phyloP scores from a whole-genome alignment of 1,284 basidiomycete species.

The Naganishia cerealis region DNA sequence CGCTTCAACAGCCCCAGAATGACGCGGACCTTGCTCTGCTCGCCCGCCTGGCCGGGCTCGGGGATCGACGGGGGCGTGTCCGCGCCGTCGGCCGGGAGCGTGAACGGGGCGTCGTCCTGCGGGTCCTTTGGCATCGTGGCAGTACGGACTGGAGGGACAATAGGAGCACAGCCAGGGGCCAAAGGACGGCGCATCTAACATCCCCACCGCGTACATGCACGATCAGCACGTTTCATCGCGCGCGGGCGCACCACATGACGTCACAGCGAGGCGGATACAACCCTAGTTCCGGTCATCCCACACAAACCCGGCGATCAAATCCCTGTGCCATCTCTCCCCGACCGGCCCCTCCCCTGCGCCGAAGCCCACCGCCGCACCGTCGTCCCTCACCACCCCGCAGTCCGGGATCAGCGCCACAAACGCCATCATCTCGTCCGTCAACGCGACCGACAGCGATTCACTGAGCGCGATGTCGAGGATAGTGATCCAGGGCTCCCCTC shows the following conservation, averaged over 20 bases:
- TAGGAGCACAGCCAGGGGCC: too few species aligned
- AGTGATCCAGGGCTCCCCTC: conserved; percentile 28
- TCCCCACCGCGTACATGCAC: too few species aligned
- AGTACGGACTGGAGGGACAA: too few species aligned
- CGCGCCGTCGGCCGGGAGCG: conserved; percentile 16
- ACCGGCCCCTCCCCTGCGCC: conserved; percentile 7
- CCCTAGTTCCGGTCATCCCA: conserved; percentile 3
- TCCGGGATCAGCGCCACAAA: conserved; percentile 64
- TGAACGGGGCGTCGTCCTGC: conserved; percentile 2
- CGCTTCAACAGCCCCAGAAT: conserved; percentile 82
- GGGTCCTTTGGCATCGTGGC: conserved; percentile 7
- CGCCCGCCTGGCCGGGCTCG: conserved; percentile 70
- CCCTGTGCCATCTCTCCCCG: conserved; percentile 64
- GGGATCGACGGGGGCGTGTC: conserved; percentile 63
- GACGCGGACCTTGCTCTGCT: conserved; percentile 87
- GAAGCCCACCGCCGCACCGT: conserved; percentile 55
- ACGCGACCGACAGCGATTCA: conserved; percentile 68
- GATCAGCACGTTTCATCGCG: not conserved
- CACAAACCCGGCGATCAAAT: conserved; percentile 60
- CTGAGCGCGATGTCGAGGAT: conserved; percentile 64
- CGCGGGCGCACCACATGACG: too few species aligned
- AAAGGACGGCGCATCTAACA: too few species aligned
- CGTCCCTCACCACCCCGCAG: conserved; percentile 68
- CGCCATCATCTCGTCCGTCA: conserved; percentile 71
- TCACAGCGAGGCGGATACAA: too few species aligned